Evolutionary conservation across 2,329 filamentous ascomycete genomes (phyloP).

Genomic region (Arthroderma sp.): DNA sequence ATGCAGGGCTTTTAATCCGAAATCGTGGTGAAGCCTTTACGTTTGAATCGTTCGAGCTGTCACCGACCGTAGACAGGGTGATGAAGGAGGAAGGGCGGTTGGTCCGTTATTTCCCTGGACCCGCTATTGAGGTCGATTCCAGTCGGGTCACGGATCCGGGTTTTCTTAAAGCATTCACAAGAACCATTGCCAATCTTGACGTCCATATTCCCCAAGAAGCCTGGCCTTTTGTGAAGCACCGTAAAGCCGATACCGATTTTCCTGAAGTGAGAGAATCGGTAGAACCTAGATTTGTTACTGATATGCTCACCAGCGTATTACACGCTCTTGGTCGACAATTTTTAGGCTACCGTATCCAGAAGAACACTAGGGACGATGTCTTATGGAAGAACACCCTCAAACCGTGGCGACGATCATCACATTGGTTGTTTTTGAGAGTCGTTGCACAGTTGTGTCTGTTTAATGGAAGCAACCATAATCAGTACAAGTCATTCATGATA

Average conservation of each 20-base stretch:
- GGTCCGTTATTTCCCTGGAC: constrained; percentile 31
- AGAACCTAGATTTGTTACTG: constrained; percentile 38
- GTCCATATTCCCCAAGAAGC: not conserved
- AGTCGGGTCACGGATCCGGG: not conserved
- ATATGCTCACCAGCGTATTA: constrained; percentile 35
- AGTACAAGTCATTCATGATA: constrained; percentile 41
- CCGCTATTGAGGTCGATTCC: not conserved
- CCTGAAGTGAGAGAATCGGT: constrained; percentile 35
- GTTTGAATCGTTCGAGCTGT: constrained; percentile 35
- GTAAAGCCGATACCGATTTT: constrained; percentile 15
- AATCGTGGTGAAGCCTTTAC: constrained; percentile 13
- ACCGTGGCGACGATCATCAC: constrained; percentile 40
- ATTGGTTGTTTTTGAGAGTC: constrained; percentile 43
- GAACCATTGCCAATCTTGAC: not conserved
- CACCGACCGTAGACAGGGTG: constrained; percentile 23
- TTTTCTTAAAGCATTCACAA: not conserved
- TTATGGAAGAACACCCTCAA: constrained; percentile 22
- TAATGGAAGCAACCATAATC: not conserved
- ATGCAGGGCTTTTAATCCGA: constrained; percentile 30
- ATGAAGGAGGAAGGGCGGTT: constrained; percentile 27
- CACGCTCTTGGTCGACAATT: constrained; percentile 24
- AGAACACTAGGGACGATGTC: constrained; percentile 42
- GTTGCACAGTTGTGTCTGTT: constrained; percentile 27
- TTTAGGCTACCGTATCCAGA: constrained; percentile 25
- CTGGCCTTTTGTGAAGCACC: not conserved